Base-by-base conservation (phyloP, 768 basidiomycete genomes). In the Mycena vitilis region DNA sequence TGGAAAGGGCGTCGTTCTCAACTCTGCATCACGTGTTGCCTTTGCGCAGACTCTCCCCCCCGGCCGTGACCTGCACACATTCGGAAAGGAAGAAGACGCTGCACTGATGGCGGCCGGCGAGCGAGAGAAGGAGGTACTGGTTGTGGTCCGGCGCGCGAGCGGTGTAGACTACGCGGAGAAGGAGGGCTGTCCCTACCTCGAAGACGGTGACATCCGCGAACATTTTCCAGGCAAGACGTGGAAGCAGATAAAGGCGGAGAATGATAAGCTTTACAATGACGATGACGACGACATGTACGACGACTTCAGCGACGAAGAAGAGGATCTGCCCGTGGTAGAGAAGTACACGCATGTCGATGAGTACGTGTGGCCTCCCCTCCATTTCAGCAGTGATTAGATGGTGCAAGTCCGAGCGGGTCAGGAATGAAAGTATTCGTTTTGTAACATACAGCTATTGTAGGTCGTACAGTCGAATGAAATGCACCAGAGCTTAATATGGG, bases 341-440 rank as follows among this genome's bases (percentile, higher is more conserved):
- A 13, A 47, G 44, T 63, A 63, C 45, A 37, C 4, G 3, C 53
- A 47, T 11, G 62, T 63, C 42, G 62, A 63, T 47, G 62, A 63
- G 20, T 63, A 63, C 36, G 62, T 63, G 42, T 63, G 62, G 53
- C 62, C 62, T 10, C 60, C 60, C 37, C 49, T 59, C 6, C 58
- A 59, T 22, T 59, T 59, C 42, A 52, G 30, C 36, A 37, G 10
- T 37, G 36, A 54, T 9, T 54, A 13, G 10, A 15, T 40, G 40
- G 40, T 40, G 30, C 30, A 30, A 30, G 30, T 30, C 30, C 30
- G n/a, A n/a, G n/a, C 5, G 30, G 30, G 30, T 30, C 30, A 30
- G 30, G 30, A 5, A 30, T 30, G 30, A 30, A 30, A 30, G 30
- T 30, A 5, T 30, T 30, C 30, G 5, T 30, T 30, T 30, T 30